Conservation (phyloP, 768 basidiomycete genomes). For the Lactarius indigo region DNA sequence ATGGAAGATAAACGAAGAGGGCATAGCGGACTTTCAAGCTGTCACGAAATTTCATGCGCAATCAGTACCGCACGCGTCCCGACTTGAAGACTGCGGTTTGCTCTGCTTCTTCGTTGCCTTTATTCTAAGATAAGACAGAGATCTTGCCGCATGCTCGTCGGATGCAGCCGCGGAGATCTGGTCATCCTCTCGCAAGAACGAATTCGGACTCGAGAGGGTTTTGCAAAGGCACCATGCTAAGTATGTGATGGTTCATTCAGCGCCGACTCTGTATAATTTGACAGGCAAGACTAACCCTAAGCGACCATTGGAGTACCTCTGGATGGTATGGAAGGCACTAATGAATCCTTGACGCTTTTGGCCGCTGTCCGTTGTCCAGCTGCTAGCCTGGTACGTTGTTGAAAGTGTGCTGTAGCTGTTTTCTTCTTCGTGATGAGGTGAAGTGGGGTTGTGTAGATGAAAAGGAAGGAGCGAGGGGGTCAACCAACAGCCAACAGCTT, state of each 20-base stretch:
- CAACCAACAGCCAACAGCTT: no score
- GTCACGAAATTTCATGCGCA: slow-evolving; percentile 93
- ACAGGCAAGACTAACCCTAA: slow-evolving; percentile 59
- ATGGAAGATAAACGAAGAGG: slow-evolving; percentile 92
- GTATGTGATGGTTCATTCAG: slow-evolving; percentile 99
- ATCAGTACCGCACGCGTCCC: slow-evolving; percentile 91
- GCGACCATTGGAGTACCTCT: slow-evolving; percentile 6
- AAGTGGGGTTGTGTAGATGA: neutral
- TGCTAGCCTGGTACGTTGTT: neutral
- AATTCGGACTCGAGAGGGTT: slow-evolving; percentile 84
- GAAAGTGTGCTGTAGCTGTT: neutral
- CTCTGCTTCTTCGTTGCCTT: slow-evolving; percentile 19
- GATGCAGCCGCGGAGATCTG: slow-evolving; percentile 97
- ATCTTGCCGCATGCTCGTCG: slow-evolving; percentile 94
- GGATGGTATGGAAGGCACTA: slow-evolving; percentile 38
- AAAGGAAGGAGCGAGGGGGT: no score
- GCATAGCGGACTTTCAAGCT: slow-evolving; percentile 81
- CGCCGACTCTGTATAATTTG: slow-evolving; percentile 96
- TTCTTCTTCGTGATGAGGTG: neutral
- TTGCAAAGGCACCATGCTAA: slow-evolving; percentile 96
- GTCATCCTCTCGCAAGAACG: slow-evolving; percentile 83
- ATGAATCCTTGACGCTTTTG: neutral
- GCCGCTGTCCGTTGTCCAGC: no score
- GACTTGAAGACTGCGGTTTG: slow-evolving; percentile 72
- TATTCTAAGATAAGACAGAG: slow-evolving; percentile 44